phyloP scores from a whole-genome alignment of 805 yeast genomes.

The Candida ulmi region DNA sequence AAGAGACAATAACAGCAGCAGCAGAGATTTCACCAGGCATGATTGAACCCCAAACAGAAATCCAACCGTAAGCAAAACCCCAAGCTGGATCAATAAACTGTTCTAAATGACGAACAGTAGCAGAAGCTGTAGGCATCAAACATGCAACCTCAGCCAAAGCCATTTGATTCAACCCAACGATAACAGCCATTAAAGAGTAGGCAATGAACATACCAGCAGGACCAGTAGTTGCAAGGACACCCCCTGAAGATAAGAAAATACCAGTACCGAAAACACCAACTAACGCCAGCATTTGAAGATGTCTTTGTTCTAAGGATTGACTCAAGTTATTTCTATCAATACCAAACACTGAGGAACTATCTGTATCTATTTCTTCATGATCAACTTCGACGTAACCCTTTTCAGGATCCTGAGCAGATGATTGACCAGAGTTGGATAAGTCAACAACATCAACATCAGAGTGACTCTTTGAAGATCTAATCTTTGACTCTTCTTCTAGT shows the following conservation, averaged over 20 bases:
- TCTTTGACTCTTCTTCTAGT: too few species aligned
- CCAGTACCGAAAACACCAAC: constrained; percentile 43
- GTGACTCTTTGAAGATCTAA: too few species aligned
- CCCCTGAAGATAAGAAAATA: constrained; percentile 32
- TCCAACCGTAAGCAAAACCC: constrained; percentile 42
- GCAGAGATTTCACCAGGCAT: constrained; percentile 41
- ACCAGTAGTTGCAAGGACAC: constrained; percentile 29
- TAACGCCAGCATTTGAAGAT: constrained; percentile 42
- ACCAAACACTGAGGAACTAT: too few species aligned
- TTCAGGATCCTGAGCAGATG: too few species aligned
- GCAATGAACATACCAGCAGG: constrained; percentile 30
- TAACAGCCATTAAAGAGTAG: constrained; percentile 26
- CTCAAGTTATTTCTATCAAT: too few species aligned
- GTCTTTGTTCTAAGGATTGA: constrained; percentile 23
- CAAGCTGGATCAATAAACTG: constrained; percentile 36
- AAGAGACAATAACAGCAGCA: constrained; percentile 36
- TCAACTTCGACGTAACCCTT: too few species aligned
- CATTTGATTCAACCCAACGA: constrained; percentile 33
- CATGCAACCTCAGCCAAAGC: constrained; percentile 33
- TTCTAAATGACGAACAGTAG: constrained; percentile 30
- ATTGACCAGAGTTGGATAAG: too few species aligned
- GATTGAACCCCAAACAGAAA: constrained; percentile 35
- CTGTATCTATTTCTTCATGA: too few species aligned
- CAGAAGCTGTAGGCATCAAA: constrained; percentile 32
- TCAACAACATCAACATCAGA: too few species aligned